Evolutionary conservation across 768 basidiomycete species (phyloP).

Genomic region (Mycena galericulata): DNA sequence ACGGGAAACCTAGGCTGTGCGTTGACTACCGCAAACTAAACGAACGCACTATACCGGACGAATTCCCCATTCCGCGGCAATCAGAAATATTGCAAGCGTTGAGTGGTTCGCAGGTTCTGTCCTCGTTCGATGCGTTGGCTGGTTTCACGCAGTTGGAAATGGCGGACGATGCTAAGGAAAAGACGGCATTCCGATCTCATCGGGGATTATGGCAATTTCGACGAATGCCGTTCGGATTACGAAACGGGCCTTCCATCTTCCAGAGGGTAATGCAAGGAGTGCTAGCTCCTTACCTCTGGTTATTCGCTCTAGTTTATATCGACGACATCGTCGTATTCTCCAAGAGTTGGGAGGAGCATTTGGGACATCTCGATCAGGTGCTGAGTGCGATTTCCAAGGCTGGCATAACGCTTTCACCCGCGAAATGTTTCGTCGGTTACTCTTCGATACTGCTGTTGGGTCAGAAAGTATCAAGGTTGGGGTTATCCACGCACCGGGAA

Average conservation of each 20-base stretch:
- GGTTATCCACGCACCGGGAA: constrained; percentile 33
- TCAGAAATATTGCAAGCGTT: constrained; percentile 40
- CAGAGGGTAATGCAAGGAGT: constrained; percentile 11
- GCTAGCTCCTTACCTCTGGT: constrained; percentile 1
- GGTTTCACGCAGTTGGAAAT: constrained; percentile 48
- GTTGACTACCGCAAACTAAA: constrained; percentile 44
- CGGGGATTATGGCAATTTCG: constrained; percentile 46
- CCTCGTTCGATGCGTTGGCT: constrained; percentile 39
- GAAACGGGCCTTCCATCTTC: constrained; percentile 8
- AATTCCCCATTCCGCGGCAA: constrained; percentile 45
- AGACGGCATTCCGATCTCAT: constrained; percentile 47
- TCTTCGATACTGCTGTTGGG: constrained; percentile 41
- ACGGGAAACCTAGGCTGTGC: constrained; percentile 50
- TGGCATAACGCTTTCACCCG: constrained; percentile 39
- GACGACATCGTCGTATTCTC: constrained; percentile 40
- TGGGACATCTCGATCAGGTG: constrained; percentile 35
- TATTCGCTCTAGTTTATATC: constrained; percentile 37
- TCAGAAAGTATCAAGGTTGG: constrained; percentile 26
- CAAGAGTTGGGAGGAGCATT: constrained; percentile 34
- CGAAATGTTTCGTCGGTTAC: constrained; percentile 42
- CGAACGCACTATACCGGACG: constrained; percentile 37
- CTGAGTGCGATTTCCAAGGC: constrained; percentile 33
- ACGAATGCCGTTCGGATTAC: constrained; percentile 2
- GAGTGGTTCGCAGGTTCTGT: constrained; percentile 33
- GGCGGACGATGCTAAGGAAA: constrained; percentile 35